Evolutionary conservation across 139 green algal species (phyloP).

Genomic region (Mychonastes homosphaera): DNA sequence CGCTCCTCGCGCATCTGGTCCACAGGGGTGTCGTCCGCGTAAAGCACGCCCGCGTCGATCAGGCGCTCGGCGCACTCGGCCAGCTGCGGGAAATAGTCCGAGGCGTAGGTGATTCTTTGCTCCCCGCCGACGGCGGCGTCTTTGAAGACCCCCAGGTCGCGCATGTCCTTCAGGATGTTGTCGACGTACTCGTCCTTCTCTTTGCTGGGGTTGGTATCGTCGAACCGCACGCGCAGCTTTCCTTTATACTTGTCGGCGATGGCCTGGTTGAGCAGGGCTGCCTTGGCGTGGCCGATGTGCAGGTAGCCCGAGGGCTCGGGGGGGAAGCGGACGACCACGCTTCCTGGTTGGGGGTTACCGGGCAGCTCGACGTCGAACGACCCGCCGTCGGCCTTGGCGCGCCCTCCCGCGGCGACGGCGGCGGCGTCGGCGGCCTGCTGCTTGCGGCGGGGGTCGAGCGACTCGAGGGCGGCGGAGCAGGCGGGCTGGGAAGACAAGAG

Average conservation of each 20-base stretch:
- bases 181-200: slow-evolving; percentile 98
- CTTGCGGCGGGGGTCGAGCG: slow-evolving; percentile 23
- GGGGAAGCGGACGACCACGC: slow-evolving; percentile 97
- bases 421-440: slow-evolving; percentile 20
- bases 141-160: slow-evolving; percentile 72
- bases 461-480: slow-evolving; percentile 29
- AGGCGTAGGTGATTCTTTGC: slow-evolving; percentile 82
- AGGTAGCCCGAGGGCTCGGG: slow-evolving; percentile 89
- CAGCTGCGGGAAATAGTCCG: slow-evolving; percentile 76
- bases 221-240: slow-evolving; percentile 83
- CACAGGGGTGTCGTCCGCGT: slow-evolving; percentile 88
- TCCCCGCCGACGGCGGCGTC: too few relatives aligned
- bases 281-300: slow-evolving; percentile 95
- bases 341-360: too few relatives aligned
- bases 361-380: slow-evolving; percentile 83
- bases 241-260: slow-evolving; percentile 85
- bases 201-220: slow-evolving; percentile 99
- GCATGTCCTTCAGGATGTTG: slow-evolving; percentile 86
- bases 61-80: slow-evolving; percentile 39
- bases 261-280: slow-evolving; percentile 82
- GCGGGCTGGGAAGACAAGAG: slow-evolving; percentile 33
- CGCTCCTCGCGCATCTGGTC: slow-evolving; percentile 74
- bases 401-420: slow-evolving; percentile 13
- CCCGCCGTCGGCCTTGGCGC: slow-evolving; percentile 23
- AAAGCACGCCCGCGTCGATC: slow-evolving; percentile 84